Evolutionary conservation across 257 asterid genomes (phyloP).

Genomic region (Datura wrightii): DNA sequence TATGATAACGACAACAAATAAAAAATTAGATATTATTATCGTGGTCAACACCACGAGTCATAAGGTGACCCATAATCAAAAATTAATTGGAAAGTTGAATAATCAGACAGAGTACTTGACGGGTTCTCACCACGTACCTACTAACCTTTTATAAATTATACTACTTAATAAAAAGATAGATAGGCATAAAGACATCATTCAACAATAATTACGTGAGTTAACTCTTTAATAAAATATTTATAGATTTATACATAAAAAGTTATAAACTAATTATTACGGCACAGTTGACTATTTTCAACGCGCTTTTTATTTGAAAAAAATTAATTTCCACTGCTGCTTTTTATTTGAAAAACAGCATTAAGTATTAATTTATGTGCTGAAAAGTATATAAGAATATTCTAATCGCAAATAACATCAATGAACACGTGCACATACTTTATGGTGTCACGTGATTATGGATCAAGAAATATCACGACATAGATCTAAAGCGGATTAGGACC

Average conservation of each 20-base stretch:
- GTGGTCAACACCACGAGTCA: too few species aligned
- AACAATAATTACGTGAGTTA: neutral
- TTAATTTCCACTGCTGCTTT: neutral
- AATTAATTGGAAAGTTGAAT: too few species aligned
- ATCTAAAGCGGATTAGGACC: neutral
- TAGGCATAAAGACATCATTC: neutral
- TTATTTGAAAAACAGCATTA: neutral
- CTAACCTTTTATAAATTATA: neutral
- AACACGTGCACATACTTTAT: constrained; percentile 16
- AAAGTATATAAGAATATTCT: constrained; percentile 21
- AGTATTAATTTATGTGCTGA: constrained; percentile 2
- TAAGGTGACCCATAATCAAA: too few species aligned
- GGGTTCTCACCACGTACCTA: neutral
- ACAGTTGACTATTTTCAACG: neutral
- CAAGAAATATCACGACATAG: neutral
- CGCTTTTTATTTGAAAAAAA: neutral
- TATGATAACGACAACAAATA: too few species aligned
- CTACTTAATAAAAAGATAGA: too few species aligned
- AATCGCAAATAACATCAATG: neutral
- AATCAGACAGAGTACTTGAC: too few species aligned
- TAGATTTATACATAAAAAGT: neutral
- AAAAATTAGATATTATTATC: too few species aligned
- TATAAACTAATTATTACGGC: neutral
- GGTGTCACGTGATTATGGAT: constrained; percentile 22
- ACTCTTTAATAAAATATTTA: neutral